Percentiles rank a stretch among this genome's conserved stretches.
Evolutionary conservation across 2,329 filamentous ascomycete species (phyloP).

Genomic region (Achaetomium macrosporum): DNA sequence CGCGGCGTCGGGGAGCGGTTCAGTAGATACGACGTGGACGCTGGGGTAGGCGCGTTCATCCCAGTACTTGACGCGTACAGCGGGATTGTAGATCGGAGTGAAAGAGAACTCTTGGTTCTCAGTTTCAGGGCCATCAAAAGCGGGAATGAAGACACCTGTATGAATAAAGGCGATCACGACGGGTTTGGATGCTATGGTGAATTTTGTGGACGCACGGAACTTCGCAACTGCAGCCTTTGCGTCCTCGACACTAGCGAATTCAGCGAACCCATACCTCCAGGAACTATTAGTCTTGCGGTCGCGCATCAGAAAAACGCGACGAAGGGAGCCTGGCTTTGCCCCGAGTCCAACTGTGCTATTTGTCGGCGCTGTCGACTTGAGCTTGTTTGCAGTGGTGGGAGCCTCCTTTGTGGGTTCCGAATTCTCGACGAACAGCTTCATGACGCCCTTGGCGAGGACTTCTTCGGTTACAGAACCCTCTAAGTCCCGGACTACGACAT

Average conservation of each 20-base stretch:
- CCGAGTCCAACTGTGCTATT: constrained; percentile 56
- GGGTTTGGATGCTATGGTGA: constrained; percentile 69
- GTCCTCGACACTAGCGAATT: constrained; percentile 72
- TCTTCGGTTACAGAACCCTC: constrained; percentile 66
- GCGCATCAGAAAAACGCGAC: constrained; percentile 70
- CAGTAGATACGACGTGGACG: constrained; percentile 53
- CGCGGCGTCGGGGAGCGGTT: constrained; percentile 35
- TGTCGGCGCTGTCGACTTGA: constrained; percentile 54
- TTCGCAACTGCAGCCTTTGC: constrained; percentile 68
- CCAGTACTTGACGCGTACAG: constrained; percentile 67
- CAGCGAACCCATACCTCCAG: constrained; percentile 77
- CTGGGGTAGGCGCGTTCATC: constrained; percentile 67
- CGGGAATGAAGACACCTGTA: constrained; percentile 76
- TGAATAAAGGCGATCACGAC: constrained; percentile 72
- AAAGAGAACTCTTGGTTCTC: constrained; percentile 62
- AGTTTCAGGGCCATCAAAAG: constrained; percentile 51
- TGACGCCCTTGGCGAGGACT: constrained; percentile 64
- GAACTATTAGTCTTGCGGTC: constrained; percentile 66
- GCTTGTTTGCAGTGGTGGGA: constrained; percentile 44
- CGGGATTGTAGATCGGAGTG: constrained; percentile 61
- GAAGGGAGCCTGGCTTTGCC: constrained; percentile 66
- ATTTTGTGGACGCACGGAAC: constrained; percentile 65
- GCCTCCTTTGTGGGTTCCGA: constrained; percentile 41
- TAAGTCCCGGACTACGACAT: constrained; percentile 67
- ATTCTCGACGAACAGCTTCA: constrained; percentile 63